Evolutionary conservation across 331 rosid species (phyloP).

Genomic region (Cydonia oblonga): DNA sequence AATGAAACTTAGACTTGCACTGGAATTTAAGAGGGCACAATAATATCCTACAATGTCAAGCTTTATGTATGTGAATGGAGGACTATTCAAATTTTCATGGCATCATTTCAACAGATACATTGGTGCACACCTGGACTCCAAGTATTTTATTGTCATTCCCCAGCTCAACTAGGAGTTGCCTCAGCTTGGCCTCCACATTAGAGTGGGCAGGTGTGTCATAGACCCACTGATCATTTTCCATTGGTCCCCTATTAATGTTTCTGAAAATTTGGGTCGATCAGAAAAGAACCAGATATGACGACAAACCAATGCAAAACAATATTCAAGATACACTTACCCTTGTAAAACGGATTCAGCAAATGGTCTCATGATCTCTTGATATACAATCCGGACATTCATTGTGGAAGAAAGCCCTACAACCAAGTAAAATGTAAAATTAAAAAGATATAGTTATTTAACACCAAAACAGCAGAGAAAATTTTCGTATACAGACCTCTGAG

Average conservation of each 20-base stretch:
- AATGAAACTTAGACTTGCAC: neutral
- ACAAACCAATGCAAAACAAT: neutral
- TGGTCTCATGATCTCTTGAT: constrained; percentile 94
- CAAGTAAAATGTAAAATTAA: constrained; percentile 19
- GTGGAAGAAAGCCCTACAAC: constrained; percentile 76
- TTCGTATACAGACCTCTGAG: constrained; percentile 58
- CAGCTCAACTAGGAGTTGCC: constrained; percentile 63
- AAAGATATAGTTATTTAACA: constrained; percentile 6
- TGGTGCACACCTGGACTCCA: constrained; percentile 74
- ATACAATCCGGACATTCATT: constrained; percentile 70
- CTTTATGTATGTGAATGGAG: neutral
- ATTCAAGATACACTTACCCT: constrained; percentile 49
- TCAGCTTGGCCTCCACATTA: constrained; percentile 74
- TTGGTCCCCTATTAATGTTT: constrained; percentile 58
- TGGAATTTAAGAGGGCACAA: neutral
- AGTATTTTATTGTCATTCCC: constrained; percentile 74
- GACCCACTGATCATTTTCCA: constrained; percentile 71
- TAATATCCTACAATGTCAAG: neutral
- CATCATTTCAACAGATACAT: neutral
- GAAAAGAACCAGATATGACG: constrained; percentile 17
- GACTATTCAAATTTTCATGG: neutral
- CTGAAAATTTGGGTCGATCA: constrained; percentile 42
- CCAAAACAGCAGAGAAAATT: constrained; percentile 1
- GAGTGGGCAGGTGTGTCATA: constrained; percentile 69
- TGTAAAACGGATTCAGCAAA: constrained; percentile 83